Conservation (phyloP, 2,329 filamentous ascomycete genomes). For the Neonectria sp. region DNA sequence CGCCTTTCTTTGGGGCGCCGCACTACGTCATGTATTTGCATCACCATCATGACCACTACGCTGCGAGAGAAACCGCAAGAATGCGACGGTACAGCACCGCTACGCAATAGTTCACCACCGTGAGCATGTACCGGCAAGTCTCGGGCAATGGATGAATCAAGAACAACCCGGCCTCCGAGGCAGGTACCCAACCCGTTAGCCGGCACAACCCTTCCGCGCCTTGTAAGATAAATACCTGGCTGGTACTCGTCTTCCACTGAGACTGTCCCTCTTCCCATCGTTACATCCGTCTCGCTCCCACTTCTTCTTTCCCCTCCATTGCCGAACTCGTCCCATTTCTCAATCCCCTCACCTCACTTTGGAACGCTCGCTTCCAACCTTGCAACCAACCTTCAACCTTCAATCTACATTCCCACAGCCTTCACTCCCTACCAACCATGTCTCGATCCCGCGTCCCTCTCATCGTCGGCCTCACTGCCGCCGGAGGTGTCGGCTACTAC, state of each 20-base stretch:
- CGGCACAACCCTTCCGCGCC: constrained; percentile 20
- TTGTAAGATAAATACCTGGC: constrained; percentile 28
- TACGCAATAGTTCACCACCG: background rate
- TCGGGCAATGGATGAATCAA: constrained; percentile 7
- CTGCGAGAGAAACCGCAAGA: constrained; percentile 1
- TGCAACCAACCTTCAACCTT: background rate
- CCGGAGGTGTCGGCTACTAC: constrained; percentile 86
- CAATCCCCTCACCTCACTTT: constrained; percentile 3
- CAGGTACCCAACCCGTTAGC: constrained; percentile 12
- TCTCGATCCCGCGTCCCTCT: constrained; percentile 65
- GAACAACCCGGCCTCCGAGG: constrained; percentile 6
- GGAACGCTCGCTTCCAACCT: background rate
- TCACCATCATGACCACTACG: constrained; percentile 37
- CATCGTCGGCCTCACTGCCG: constrained; percentile 73
- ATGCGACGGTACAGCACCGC: constrained; percentile 7
- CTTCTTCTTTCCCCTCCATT: constrained; percentile 10
- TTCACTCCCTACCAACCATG: constrained; percentile 30
- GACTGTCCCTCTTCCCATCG: constrained; percentile 4
- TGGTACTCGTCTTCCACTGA: constrained; percentile 14
- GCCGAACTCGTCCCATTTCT: background rate
- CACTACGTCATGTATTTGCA: constrained; percentile 50
- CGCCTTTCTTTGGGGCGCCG: constrained; percentile 21
- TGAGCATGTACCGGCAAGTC: constrained; percentile 1
- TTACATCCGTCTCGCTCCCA: constrained; percentile 20
- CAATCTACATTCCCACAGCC: constrained; percentile 5